phyloP scores from a whole-genome alignment of 225 moss, liverwort and hornwort genomes.

The Marchantia paleacea region DNA sequence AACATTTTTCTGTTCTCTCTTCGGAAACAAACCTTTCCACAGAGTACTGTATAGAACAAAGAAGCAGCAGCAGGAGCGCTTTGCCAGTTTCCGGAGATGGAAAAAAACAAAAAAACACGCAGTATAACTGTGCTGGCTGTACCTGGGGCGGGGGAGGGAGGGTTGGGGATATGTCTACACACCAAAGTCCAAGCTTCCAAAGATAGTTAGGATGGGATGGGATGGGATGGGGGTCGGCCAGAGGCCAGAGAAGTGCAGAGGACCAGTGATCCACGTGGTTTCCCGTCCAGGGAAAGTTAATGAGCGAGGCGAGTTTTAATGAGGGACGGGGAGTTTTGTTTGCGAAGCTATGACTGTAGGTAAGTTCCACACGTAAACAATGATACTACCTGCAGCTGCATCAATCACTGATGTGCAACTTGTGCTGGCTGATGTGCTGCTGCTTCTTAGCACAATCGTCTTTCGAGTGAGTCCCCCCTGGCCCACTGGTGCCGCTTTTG shows the following conservation, averaged over 20 bases:
- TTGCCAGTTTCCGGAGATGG: neutral
- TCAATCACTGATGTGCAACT: slow-evolving; percentile 13
- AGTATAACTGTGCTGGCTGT: neutral
- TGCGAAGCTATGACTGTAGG: slow-evolving; percentile 7
- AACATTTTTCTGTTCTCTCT: no score
- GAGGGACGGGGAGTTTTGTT: neutral
- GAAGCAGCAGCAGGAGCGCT: no score
- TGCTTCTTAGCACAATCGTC: neutral
- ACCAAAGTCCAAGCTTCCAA: no score
- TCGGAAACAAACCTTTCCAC: no score
- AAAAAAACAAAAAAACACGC: neutral
- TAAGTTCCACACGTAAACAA: slow-evolving; percentile 11
- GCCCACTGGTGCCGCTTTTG: slow-evolving; percentile 10
- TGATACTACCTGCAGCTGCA: slow-evolving; percentile 5
- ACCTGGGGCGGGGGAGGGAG: neutral
- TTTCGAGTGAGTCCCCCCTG: neutral
- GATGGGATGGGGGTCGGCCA: neutral
- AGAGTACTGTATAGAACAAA: no score
- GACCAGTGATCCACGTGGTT: slow-evolving; percentile 7
- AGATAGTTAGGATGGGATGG: no score
- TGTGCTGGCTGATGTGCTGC: neutral
- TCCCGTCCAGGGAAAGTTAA: neutral
- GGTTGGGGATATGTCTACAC: no score
- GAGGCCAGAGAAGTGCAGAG: neutral
- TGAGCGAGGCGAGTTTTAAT: neutral